phyloP scores from a whole-genome alignment of 805 yeast species.

The Lipomyces lipofer region DNA sequence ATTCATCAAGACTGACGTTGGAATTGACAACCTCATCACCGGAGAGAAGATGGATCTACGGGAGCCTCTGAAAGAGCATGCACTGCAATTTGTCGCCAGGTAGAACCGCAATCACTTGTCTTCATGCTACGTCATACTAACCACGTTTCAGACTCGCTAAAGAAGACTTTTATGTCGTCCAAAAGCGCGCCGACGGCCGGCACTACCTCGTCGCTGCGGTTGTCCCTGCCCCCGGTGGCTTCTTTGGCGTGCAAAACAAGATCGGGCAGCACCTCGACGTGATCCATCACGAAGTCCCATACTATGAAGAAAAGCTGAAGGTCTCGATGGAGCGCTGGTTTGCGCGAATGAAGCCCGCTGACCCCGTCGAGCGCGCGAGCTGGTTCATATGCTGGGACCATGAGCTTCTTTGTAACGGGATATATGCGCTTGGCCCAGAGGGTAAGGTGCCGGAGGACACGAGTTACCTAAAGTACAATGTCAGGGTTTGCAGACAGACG shows the following conservation, averaged over 20 bases:
- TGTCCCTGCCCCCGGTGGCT: conserved; percentile 79
- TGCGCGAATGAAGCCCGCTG: conserved; percentile 57
- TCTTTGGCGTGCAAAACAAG: conserved; percentile 61
- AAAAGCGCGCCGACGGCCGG: conserved; percentile 54
- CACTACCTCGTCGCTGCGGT: conserved; percentile 73
- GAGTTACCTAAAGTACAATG: conserved; percentile 56
- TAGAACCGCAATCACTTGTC: not conserved
- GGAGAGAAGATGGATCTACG: conserved; percentile 62
- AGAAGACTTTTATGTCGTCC: conserved; percentile 70
- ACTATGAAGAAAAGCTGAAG: conserved; percentile 63
- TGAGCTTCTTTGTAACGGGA: conserved; percentile 55
- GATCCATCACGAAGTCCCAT: conserved; percentile 70
- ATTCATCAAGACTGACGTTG: conserved; percentile 53
- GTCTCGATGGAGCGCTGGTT: conserved; percentile 76
- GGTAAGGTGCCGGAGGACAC: conserved; percentile 51
- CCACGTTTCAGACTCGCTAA: conserved; percentile 55
- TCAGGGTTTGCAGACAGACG: conserved; percentile 73
- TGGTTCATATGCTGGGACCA: conserved; percentile 79
- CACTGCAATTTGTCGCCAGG: conserved; percentile 58
- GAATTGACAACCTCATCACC: conserved; percentile 61
- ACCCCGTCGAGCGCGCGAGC: conserved; percentile 71
- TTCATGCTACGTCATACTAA: not conserved
- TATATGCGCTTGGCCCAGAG: conserved; percentile 51
- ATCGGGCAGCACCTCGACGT: conserved; percentile 62
- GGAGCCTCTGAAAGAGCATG: conserved; percentile 61